Conservation (phyloP, 768 basidiomycete species). For the Omphalotus guepiniiformis region DNA sequence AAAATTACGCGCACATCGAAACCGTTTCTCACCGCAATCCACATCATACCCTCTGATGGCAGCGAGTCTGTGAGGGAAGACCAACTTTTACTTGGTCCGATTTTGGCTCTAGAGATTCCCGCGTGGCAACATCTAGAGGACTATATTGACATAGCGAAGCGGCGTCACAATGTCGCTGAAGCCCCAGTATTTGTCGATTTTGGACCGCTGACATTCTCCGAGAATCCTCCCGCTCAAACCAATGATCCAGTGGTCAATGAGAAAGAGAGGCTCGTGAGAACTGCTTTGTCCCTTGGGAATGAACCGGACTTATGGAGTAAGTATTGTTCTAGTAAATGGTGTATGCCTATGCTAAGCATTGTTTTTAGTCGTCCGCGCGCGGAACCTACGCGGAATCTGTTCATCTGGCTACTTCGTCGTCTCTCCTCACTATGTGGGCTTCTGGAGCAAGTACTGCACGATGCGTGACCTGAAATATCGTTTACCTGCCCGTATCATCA, state of each 20-base stretch:
- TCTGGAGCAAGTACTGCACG: constrained; percentile 43
- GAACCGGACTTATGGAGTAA: constrained; percentile 34
- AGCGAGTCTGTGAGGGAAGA: constrained; percentile 17
- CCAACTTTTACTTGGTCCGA: constrained; percentile 27
- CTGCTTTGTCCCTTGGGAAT: constrained; percentile 26
- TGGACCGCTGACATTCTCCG: constrained; percentile 35
- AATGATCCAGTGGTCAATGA: constrained; percentile 12
- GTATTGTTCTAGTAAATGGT: constrained; percentile 11
- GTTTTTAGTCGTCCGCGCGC: constrained; percentile 31
- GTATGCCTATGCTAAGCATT: neutral
- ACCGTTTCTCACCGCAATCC: too few relatives aligned
- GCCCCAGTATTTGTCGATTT: constrained; percentile 36
- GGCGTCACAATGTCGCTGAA: constrained; percentile 13
- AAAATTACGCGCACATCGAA: constrained; percentile 19
- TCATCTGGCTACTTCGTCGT: constrained; percentile 41
- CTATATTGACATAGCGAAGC: constrained; percentile 25
- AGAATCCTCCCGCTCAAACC: constrained; percentile 10
- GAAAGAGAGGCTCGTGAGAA: constrained; percentile 27
- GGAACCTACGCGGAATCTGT: constrained; percentile 28
- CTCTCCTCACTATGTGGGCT: constrained; percentile 34
- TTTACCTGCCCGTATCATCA: constrained; percentile 36
- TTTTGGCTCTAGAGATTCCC: constrained; percentile 19
- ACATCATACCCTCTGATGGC: constrained; percentile 18
- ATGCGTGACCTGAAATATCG: constrained; percentile 37
- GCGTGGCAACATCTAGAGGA: constrained; percentile 25